Percentiles rank a stretch among this genome's conserved stretches.
Conservation (phyloP, 1,139 yeast species). For the Scheffersomyces titani region DNA sequence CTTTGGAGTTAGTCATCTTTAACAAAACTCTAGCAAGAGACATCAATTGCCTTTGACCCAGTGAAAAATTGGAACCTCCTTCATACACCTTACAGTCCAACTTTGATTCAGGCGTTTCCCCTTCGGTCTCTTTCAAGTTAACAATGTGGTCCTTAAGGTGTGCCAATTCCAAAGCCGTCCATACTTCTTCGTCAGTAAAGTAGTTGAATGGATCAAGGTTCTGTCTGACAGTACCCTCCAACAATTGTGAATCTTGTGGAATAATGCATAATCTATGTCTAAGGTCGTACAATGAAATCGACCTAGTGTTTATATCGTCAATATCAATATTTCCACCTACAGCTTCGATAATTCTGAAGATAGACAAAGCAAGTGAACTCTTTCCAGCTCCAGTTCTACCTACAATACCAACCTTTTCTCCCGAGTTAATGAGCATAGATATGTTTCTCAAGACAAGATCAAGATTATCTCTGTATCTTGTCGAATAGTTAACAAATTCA, state of each 20-base stretch:
- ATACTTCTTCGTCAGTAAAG: slow-evolving; percentile 53
- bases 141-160: slow-evolving; percentile 51
- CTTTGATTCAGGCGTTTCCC: slow-evolving; percentile 21
- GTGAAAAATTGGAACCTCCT: slow-evolving; percentile 73
- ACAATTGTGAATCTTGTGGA: slow-evolving; percentile 71
- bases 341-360: slow-evolving; percentile 85
- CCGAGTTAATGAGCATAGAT: slow-evolving; percentile 64
- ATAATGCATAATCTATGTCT: slow-evolving; percentile 60
- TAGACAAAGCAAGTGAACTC: slow-evolving; percentile 84
- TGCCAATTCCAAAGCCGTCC: slow-evolving; percentile 56
- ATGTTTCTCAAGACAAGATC: slow-evolving; percentile 79
- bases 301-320: slow-evolving; percentile 51
- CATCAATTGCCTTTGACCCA: slow-evolving; percentile 77
- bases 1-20: slow-evolving; percentile 50
- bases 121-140: slow-evolving; percentile 26
- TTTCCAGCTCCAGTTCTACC: slow-evolving; percentile 98
- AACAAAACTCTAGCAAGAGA: slow-evolving; percentile 76
- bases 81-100: slow-evolving; percentile 54
- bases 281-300: slow-evolving; percentile 49
- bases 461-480: slow-evolving; percentile 82
- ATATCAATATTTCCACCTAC: slow-evolving; percentile 52
- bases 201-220: slow-evolving; percentile 61
- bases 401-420: slow-evolving; percentile 92
- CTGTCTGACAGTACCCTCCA: slow-evolving; percentile 61
- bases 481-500: slow-evolving; percentile 70